Conservation (phyloP, 2,329 filamentous ascomycete genomes). For the Immersiporthe knoxdaviesiana region DNA sequence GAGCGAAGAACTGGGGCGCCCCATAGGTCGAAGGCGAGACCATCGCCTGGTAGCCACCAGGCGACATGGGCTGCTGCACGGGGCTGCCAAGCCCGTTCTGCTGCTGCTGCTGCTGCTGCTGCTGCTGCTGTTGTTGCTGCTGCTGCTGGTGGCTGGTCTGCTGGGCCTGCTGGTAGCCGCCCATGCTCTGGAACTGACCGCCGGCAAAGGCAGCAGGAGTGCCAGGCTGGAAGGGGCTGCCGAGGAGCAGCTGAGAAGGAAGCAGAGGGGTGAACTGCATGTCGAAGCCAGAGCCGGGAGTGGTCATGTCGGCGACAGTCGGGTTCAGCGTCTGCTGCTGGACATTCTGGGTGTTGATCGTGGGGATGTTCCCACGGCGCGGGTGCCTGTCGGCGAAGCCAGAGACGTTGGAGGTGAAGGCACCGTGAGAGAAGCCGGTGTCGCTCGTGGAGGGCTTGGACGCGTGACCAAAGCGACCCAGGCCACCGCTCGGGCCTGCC, state of each 20-base stretch:
- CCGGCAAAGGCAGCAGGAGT: constrained; percentile 88
- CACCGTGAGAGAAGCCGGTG: constrained; percentile 90
- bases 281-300: constrained; percentile 86
- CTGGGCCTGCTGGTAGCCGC: constrained; percentile 70
- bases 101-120: too few relatives aligned
- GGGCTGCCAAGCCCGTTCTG: constrained; percentile 73
- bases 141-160: constrained; percentile 54
- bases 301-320: constrained; percentile 74
- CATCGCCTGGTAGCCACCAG: constrained; percentile 81
- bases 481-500: constrained; percentile 58
- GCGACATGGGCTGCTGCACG: constrained; percentile 76
- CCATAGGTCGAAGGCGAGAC: constrained; percentile 85
- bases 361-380: constrained; percentile 82
- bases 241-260: constrained; percentile 90
- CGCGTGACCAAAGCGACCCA: constrained; percentile 69
- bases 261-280: constrained; percentile 98
- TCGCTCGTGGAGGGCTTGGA: constrained; percentile 83
- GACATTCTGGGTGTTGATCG: constrained; percentile 84
- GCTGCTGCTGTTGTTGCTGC: too few relatives aligned
- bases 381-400: constrained; percentile 87
- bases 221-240: constrained; percentile 94
- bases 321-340: constrained; percentile 46
- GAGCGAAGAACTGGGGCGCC: constrained; percentile 77
- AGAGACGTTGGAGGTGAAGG: constrained; percentile 83
- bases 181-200: constrained; percentile 86